Evolutionary conservation across 495 filamentous ascomycete species (phyloP).

Genomic region (Tuber brumale): DNA sequence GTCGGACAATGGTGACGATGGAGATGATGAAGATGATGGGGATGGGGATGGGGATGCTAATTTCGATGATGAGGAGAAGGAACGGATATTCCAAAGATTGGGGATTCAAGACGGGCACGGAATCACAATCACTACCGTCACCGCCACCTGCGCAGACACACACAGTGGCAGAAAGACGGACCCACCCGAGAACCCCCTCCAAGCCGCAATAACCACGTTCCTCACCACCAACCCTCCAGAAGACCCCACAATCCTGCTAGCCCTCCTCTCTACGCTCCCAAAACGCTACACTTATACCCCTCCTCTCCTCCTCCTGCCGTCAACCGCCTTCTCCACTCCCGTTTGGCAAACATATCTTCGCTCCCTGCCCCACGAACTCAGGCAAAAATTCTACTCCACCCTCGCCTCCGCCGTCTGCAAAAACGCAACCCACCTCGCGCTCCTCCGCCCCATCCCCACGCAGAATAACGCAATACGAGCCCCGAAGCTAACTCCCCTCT

Average conservation of each 20-base stretch:
- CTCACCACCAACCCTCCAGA: slow-evolving; percentile 11
- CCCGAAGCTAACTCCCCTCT: slow-evolving; percentile 21
- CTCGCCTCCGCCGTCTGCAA: slow-evolving; percentile 21
- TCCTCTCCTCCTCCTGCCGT: slow-evolving; percentile 25
- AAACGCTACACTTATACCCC: slow-evolving; percentile 40
- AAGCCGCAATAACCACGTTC: slow-evolving; percentile 16
- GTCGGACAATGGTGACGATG: not conserved
- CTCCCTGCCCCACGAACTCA: slow-evolving; percentile 12
- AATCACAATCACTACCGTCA: not conserved
- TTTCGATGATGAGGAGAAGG: not conserved
- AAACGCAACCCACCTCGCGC: slow-evolving; percentile 37
- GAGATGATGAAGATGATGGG: not conserved
- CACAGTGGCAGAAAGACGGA: not conserved
- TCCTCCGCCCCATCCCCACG: slow-evolving; percentile 22
- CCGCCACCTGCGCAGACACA: not conserved
- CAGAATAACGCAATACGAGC: slow-evolving; percentile 8
- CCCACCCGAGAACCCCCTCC: slow-evolving; percentile 19
- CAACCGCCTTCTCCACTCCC: slow-evolving; percentile 17
- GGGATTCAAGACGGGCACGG: not conserved
- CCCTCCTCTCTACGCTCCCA: slow-evolving; percentile 25
- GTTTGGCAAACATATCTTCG: slow-evolving; percentile 24
- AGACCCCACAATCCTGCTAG: not conserved
- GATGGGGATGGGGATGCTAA: not conserved
- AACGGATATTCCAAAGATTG: not conserved
- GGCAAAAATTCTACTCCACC: slow-evolving; percentile 9